A percentile compares a stretch with the other conserved stretches of the same genome.
Conservation (phyloP, 2,329 filamentous ascomycete genomes). For the Incumbomyces lentus region DNA sequence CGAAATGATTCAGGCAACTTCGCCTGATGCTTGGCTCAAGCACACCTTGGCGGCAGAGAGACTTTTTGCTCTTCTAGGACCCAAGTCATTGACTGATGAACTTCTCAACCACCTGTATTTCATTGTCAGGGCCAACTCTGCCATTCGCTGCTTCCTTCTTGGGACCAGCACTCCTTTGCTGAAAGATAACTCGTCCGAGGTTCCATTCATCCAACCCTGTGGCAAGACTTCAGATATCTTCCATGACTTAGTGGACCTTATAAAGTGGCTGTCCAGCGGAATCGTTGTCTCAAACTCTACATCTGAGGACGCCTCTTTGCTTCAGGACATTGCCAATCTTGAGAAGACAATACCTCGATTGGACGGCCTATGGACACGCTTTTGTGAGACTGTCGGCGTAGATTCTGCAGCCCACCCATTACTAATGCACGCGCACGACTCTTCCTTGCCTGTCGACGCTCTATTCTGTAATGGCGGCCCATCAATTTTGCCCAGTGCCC, state of each 20-base stretch:
- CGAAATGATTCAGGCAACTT: constrained; percentile 4
- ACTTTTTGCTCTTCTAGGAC: background rate
- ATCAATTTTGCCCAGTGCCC: background rate
- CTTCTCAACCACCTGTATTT: constrained; percentile 1
- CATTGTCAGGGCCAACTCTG: constrained; percentile 1
- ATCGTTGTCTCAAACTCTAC: background rate
- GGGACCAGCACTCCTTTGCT: background rate
- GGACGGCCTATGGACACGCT: background rate
- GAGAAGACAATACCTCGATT: background rate
- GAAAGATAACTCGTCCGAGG: background rate
- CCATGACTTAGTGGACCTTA: background rate
- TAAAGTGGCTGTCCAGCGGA: background rate
- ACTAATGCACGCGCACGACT: background rate
- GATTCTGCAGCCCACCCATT: background rate
- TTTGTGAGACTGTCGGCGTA: background rate
- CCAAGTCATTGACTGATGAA: background rate
- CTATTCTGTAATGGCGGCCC: background rate
- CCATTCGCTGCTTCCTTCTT: constrained; percentile 2
- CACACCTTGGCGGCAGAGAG: constrained; percentile 2
- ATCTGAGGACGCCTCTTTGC: background rate
- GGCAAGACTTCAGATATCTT: background rate
- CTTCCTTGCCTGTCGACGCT: background rate
- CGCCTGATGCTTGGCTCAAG: constrained; percentile 1
- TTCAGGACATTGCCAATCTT: background rate
- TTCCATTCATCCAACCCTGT: background rate